Conservation (phyloP, 495 filamentous ascomycete genomes). For the Apiosordaria backusii region DNA sequence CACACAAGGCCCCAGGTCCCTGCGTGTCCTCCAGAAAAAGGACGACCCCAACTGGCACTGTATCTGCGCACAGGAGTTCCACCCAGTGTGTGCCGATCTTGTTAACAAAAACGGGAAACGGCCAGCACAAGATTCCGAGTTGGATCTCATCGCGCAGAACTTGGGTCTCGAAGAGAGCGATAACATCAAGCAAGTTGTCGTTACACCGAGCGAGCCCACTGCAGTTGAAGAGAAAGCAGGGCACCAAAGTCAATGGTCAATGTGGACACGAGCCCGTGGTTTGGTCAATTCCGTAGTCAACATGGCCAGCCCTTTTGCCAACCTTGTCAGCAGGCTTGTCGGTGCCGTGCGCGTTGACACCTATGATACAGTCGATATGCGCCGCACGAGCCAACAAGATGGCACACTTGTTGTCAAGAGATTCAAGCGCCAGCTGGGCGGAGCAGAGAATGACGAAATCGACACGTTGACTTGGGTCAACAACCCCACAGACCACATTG, state of each 20-base stretch:
- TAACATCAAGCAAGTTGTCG: conserved; percentile 15
- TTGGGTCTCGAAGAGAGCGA: conserved; percentile 5
- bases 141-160: conserved; percentile 26
- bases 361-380: conserved; percentile 23
- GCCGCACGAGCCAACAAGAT: conserved; percentile 7
- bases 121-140: conserved; percentile 21
- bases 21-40: conserved; percentile 28
- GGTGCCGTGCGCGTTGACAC: neutral
- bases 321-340: conserved; percentile 15
- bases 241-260: neutral
- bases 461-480: conserved; percentile 17
- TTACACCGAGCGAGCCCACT: neutral
- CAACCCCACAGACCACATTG: conserved; percentile 19
- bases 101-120: conserved; percentile 27
- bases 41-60: conserved; percentile 27
- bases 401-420: conserved; percentile 27
- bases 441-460: conserved; percentile 6
- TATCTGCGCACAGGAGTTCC: conserved; percentile 17
- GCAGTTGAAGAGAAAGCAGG: neutral
- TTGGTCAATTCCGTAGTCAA: conserved; percentile 12
- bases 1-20: conserved; percentile 1
- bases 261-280: conserved; percentile 16
- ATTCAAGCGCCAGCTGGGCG: conserved; percentile 24
- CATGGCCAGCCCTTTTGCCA: conserved; percentile 20
- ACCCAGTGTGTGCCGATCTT: conserved; percentile 13